Conservation (phyloP, 2,329 filamentous ascomycete species). For the Blastomyces silverae region DNA sequence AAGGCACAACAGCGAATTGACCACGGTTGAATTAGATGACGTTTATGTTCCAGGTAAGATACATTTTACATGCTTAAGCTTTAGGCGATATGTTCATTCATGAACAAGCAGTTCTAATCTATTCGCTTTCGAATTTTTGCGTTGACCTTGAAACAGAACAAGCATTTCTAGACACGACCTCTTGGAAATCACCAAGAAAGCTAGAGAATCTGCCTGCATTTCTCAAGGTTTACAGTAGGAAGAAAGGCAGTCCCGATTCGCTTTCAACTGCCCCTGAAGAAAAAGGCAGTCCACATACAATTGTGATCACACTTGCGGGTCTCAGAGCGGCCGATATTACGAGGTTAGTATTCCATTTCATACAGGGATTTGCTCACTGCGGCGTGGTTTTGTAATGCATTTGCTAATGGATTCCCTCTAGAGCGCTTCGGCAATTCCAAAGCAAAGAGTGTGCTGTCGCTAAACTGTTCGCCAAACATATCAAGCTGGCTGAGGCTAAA, state of each 20-base stretch:
- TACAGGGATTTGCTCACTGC: not conserved
- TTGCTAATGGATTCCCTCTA: conserved; percentile 29
- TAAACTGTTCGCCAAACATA: conserved; percentile 97
- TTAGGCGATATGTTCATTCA: not conserved
- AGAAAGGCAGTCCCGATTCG: conserved; percentile 45
- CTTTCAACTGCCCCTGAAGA: conserved; percentile 60
- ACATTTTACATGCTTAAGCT: not conserved
- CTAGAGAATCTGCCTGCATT: conserved; percentile 71
- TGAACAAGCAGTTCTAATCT: not conserved
- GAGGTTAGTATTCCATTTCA: conserved; percentile 45
- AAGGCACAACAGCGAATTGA: conserved; percentile 73
- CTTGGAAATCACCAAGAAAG: conserved; percentile 60
- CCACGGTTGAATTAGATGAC: conserved; percentile 75
- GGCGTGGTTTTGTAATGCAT: conserved; percentile 6
- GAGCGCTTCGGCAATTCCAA: conserved; percentile 69
- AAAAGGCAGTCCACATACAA: conserved; percentile 71
- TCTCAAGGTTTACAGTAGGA: conserved; percentile 55
- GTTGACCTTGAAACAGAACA: conserved; percentile 47
- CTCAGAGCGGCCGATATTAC: conserved; percentile 79
- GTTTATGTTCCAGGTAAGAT: conserved; percentile 65
- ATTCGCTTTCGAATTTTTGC: not conserved
- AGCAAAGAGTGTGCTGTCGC: conserved; percentile 70
- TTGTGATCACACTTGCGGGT: conserved; percentile 79
- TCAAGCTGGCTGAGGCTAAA: conserved; percentile 84
- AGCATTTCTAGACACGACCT: conserved; percentile 71